Evolutionary conservation across 495 filamentous ascomycete species (phyloP).

Genomic region (Halenospora varia): DNA sequence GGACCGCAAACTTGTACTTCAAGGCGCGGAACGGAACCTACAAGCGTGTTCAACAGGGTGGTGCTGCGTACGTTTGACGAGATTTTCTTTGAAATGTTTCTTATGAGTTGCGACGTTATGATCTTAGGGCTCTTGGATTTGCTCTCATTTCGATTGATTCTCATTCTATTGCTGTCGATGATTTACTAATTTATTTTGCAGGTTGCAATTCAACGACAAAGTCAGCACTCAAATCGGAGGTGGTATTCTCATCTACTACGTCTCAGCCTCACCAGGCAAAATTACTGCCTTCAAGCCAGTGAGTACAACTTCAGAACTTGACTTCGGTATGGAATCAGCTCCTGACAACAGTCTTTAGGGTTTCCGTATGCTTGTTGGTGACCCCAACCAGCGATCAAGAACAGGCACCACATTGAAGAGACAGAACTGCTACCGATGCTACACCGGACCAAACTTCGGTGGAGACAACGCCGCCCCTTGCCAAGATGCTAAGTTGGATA

Average conservation of each 20-base stretch:
- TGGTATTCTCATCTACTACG: constrained; percentile 45
- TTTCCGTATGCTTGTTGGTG: constrained; percentile 73
- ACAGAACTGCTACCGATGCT: not conserved
- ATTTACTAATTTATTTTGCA: not conserved
- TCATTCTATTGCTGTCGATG: not conserved
- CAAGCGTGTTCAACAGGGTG: constrained; percentile 44
- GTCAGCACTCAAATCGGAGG: constrained; percentile 26
- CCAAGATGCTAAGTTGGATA: not conserved
- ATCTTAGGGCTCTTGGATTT: not conserved
- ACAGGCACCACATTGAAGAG: not conserved
- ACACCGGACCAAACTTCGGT: not conserved
- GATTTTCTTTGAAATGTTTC: not conserved
- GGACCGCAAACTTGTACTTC: constrained; percentile 63
- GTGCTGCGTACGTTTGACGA: not conserved
- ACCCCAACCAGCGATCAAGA: constrained; percentile 32
- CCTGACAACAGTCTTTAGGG: constrained; percentile 42
- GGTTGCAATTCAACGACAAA: not conserved
- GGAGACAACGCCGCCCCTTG: not conserved
- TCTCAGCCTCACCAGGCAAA: constrained; percentile 37
- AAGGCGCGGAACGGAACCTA: constrained; percentile 59
- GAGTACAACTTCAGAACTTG: constrained; percentile 11
- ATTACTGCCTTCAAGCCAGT: constrained; percentile 40
- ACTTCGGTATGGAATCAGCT: not conserved
- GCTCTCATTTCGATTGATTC: not conserved
- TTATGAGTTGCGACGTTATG: not conserved